Evolutionary conservation across 225 moss, liverwort and hornwort genomes (phyloP).

Genomic region (Ulota crispa): DNA sequence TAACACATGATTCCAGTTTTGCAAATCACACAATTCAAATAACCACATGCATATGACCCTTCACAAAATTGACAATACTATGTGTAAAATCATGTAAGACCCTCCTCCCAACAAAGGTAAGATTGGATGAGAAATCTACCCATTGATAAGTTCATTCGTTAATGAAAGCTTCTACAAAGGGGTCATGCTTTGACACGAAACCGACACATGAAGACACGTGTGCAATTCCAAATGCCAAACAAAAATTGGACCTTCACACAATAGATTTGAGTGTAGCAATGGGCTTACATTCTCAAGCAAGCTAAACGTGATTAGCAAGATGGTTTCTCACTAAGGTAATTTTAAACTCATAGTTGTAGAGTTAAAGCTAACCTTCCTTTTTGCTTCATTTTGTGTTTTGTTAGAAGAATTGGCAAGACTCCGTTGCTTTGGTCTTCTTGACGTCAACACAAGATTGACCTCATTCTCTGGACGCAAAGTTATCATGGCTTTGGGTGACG

Average conservation of each 20-base stretch:
- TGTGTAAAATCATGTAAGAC: too few species aligned
- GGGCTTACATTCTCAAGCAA: not conserved
- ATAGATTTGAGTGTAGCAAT: not conserved
- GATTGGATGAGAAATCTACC: too few species aligned
- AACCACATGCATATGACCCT: too few species aligned
- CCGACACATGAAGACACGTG: not conserved
- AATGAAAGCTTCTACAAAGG: too few species aligned
- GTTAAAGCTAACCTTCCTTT: not conserved
- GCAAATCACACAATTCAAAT: too few species aligned
- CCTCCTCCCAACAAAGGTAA: too few species aligned
- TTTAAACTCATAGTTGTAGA: not conserved
- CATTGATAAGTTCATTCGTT: too few species aligned
- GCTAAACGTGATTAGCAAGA: too few species aligned
- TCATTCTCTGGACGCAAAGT: slow-evolving; percentile 64
- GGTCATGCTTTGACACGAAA: not conserved
- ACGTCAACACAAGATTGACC: slow-evolving; percentile 45
- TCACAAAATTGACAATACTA: too few species aligned
- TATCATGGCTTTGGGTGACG: slow-evolving; percentile 64
- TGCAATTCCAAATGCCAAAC: not conserved
- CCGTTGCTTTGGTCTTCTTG: slow-evolving; percentile 11
- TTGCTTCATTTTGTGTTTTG: not conserved
- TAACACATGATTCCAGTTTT: too few species aligned
- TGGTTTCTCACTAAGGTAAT: too few species aligned
- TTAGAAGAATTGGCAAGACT: not conserved
- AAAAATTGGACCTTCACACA: not conserved